Evolutionary conservation across 306 rosid species (phyloP), one percentile per base, ranked within the genome.

Genomic region (Castanea sativa): DNA sequence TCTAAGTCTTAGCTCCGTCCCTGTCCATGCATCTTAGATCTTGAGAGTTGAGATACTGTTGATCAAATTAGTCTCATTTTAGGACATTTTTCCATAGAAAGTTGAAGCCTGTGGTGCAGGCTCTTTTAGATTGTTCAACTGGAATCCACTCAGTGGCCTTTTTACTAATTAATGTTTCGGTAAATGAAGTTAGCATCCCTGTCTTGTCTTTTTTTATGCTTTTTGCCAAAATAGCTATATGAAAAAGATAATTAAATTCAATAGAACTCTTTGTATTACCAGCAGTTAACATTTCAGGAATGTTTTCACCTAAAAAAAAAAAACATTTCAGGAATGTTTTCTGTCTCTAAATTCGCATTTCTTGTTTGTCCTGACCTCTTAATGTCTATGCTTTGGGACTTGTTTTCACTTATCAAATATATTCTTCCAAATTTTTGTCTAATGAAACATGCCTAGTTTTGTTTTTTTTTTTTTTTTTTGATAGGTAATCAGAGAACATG

Each of bases 151-250:
- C 49, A 16, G 45, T 65, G 57, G 41, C n/a, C 45, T 18, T 68
- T 64, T 83, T 38, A 55, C 61, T 56, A 43, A 73, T 25, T 81
- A 45, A 35, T 27, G 71, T 73, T 78, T 65, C 59, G 58, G 77
- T 53, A 59, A 55, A 72, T 53, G 79, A 71, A 65, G 73, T 29
- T 61, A 55, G 25, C 55, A 77, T 57, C 60, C 45, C 32, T 8
- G 23, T 64, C 45, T 64, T 64, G 21, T 64, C 45, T 64, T 15
- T 4, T 2, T 21, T 75, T 60, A 69, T 38, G 56, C 6, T 32
- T 69, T 41, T 27, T 9, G 15, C 14, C 45, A n/a, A 49, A 43
- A 20, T 75, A 23, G 16, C 33, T 10, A 5, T 19, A 7, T 75
- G 16, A 67, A 33, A 61, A 61, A 5, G 32, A 14, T 25, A 45